phyloP scores from a whole-genome alignment of 805 yeast species.

The baker's yeast (Saccharomyces cerevisiae) region DNA sequence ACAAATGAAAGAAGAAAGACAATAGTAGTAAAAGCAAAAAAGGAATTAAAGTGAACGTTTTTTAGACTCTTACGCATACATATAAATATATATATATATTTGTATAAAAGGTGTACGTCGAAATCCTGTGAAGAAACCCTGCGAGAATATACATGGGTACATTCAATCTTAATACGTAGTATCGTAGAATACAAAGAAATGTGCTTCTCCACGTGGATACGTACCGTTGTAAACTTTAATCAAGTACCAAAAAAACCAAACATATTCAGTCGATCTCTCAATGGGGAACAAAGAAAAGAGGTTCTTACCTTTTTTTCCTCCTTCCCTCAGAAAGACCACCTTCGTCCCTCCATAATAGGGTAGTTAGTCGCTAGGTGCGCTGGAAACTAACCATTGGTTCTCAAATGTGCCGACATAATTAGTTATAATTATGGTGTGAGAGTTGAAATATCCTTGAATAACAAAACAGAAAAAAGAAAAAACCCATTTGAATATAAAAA shows the following conservation, averaged over 20 bases:
- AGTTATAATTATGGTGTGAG: not conserved
- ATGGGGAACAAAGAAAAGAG: not conserved
- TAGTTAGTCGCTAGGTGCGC: slow-evolving; percentile 6
- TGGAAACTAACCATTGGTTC: slow-evolving; percentile 18
- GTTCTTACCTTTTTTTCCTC: not conserved
- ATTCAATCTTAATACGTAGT: not conserved
- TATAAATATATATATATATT: not conserved
- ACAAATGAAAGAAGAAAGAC: not conserved
- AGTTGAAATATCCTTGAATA: not conserved
- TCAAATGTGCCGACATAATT: slow-evolving; percentile 19
- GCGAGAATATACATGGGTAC: not conserved
- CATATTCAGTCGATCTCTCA: slow-evolving; percentile 26
- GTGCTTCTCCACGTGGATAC: not conserved
- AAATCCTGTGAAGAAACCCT: not conserved
- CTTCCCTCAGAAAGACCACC: not conserved
- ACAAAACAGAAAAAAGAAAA: not conserved
- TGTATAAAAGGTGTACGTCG: not conserved
- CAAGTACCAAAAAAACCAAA: slow-evolving; percentile 27
- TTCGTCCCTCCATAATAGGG: slow-evolving; percentile 31
- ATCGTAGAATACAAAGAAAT: not conserved
- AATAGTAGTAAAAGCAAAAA: not conserved
- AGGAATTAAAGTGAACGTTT: not conserved
- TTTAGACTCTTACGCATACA: not conserved
- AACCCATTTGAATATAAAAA: slow-evolving; percentile 6
- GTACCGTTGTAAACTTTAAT: not conserved